Conservation (phyloP, 2,329 filamentous ascomycete genomes). For the Chaetomiaceae sp. region DNA sequence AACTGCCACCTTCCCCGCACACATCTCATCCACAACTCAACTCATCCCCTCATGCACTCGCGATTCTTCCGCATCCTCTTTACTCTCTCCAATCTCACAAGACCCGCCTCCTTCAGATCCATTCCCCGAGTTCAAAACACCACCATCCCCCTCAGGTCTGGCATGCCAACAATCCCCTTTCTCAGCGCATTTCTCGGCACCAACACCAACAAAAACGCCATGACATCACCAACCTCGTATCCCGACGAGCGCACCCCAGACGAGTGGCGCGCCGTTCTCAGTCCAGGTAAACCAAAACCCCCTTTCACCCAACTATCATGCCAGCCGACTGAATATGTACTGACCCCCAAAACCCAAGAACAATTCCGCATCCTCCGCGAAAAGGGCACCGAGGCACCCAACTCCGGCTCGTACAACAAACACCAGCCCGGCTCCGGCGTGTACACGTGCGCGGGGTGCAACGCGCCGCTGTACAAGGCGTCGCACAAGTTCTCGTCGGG, state of each 20-base stretch:
- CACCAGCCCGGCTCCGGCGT: conserved; percentile 72
- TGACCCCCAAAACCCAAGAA: conserved; percentile 48
- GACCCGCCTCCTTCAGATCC: conserved; percentile 30
- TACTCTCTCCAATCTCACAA: conserved; percentile 43
- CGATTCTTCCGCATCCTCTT: conserved; percentile 44
- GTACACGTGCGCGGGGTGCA: conserved; percentile 84
- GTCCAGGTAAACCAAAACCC: conserved; percentile 38
- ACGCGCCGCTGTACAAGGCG: conserved; percentile 85
- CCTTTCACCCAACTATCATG: not conserved
- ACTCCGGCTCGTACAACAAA: conserved; percentile 80
- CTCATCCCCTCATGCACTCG: conserved; percentile 47
- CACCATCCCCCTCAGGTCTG: conserved; percentile 40
- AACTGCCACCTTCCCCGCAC: not conserved
- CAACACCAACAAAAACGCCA: conserved; percentile 52
- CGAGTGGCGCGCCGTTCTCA: conserved; percentile 87
- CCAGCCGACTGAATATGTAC: conserved; percentile 2
- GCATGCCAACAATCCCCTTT: conserved; percentile 76
- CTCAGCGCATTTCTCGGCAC: conserved; percentile 68
- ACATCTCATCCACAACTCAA: not conserved
- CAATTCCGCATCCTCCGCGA: conserved; percentile 92
- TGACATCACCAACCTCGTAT: conserved; percentile 50
- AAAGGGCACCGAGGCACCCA: conserved; percentile 83
- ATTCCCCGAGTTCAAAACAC: conserved; percentile 22
- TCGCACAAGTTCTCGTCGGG: conserved; percentile 93
- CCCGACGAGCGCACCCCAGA: conserved; percentile 76